Evolutionary conservation across 2,329 filamentous ascomycete species (phyloP).

Genomic region (Waltergamsia citrina): DNA sequence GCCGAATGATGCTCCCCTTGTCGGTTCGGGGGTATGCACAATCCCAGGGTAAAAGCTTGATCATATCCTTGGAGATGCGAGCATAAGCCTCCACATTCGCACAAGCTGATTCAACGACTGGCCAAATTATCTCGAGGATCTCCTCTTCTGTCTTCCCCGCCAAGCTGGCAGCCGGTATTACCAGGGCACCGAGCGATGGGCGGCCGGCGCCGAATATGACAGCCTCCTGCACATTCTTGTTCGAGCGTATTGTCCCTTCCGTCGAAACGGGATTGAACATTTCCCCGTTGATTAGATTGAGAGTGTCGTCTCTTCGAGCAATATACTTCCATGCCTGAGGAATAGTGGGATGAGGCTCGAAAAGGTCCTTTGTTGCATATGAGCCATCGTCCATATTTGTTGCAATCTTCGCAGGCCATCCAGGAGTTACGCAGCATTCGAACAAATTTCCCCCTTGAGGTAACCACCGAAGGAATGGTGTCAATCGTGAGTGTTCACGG

Average conservation of each 20-base stretch:
- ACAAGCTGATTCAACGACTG: conserved; percentile 18
- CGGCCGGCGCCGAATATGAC: conserved; percentile 51
- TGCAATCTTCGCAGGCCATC: conserved; percentile 50
- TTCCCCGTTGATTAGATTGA: conserved; percentile 55
- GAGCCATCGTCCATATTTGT: conserved; percentile 47
- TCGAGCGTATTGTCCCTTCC: conserved; percentile 42
- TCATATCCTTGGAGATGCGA: conserved; percentile 33
- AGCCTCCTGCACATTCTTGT: conserved; percentile 36
- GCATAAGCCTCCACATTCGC: conserved; percentile 16
- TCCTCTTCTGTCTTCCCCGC: conserved; percentile 15
- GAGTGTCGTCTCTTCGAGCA: conserved; percentile 46
- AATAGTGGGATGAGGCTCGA: conserved; percentile 42
- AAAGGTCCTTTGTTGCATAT: conserved; percentile 55
- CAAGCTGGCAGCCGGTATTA: conserved; percentile 30
- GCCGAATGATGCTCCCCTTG: conserved; percentile 42
- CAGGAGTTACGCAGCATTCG: conserved; percentile 18
- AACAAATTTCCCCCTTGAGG: conserved; percentile 21
- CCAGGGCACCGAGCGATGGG: conserved; percentile 44
- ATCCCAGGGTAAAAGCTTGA: conserved; percentile 33
- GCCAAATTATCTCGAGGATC: conserved; percentile 17
- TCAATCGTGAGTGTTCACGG: conserved; percentile 6
- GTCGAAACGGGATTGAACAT: conserved; percentile 57
- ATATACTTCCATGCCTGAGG: conserved; percentile 50
- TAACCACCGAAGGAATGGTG: conserved; percentile 7
- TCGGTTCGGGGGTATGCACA: conserved; percentile 36